Evolutionary conservation across 2,329 filamentous ascomycete genomes (phyloP), one percentile per base, ranked within the genome.

Genomic region (Cytospora paraplurivora): DNA sequence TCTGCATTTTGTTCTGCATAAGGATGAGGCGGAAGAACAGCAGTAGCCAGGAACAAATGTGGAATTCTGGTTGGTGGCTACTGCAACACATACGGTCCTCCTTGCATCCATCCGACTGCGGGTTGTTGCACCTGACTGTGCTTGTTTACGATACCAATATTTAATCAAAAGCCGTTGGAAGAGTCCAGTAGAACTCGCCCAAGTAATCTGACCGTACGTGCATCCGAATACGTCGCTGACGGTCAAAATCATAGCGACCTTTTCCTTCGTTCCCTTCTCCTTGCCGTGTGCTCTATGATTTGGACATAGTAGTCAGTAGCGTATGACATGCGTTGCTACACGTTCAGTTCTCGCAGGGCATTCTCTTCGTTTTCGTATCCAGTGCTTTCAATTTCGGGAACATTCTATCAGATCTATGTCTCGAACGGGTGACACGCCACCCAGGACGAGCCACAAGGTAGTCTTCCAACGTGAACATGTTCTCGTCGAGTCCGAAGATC

Each of bases 1-100:
- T 47, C 41, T 52, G 58, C 54, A 64, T 64, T 32, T 55, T 52
- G 59, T 64, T 34, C 59, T 62, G 62, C 59, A 64, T 64, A 49
- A 49, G 49, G 56, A 44, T 47, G 50, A 49, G 10, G 32, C 27
- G 19, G 12, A 35, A 37, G 19, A 33, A 49, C 50, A 44, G 35
- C 27, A 59, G 55, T 50, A 27, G 37, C 21, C 44, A 7, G 27
- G 27, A 17, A 47, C 7, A 19, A 47, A 47, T 47, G 44, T 19
- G 44, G n/a, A 47, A 19, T 47, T 7, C 21, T 21, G 44, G 44
- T 47, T 21, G 44, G 44, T 10, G 17, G 44, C 44, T 47, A 17
- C n/a, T 47, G n/a, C n/a, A n/a, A 47, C 44, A 12, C 12, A 38
- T 38, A 38, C 15, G 33, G 35, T 38, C 33, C 52, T 35, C n/a